Base-by-base conservation (phyloP, 768 basidiomycete species). In the Fomitopsis pulvina region DNA sequence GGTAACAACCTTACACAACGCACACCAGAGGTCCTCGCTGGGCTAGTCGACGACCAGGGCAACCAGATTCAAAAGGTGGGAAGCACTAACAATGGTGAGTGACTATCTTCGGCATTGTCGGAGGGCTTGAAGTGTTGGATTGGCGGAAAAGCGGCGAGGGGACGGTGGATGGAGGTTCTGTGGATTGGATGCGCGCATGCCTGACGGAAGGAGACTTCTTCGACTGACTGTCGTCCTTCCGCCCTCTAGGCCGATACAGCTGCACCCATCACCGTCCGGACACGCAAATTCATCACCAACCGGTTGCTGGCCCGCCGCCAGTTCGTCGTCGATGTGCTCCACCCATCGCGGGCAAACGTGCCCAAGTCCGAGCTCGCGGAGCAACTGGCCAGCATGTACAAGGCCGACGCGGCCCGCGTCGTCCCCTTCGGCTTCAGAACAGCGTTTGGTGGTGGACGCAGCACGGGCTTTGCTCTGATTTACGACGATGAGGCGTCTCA, bases 281-380 rank as follows among this genome's bases (percentile, higher is more conserved):
- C 96, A 48, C 89, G 94, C 71, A 97, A 99, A 79, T 98, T 98
- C 78, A 89, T 97, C 72, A 96, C 94, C 67, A 99, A 99, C 81
- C 92, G 93, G 53, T 87, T 99, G 57, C 77, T 99, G 45, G 83
- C 89, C 60, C 89, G 96, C 61, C 89, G 91, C 64, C 96, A 98
- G 78, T 94, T 98, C 65, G 79, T 97, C 60, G 79, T 97, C 58
- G 92, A 94, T 60, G 80, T 95, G 59, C 83, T 96, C 59, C 96
- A 99, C 74, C 95, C 95, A n/a, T 85, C 81, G 49, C 89, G 93
- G 51, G 71, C 96, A 53, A 97, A 94, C 68, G 90, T 98, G 66
- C 85, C 95, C 64, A 92, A 89, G 73, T 71, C 80, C 46, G 94
- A 98, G 61, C 79, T 99, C 58, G 77, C 83, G 48, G 92, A 95